Evolutionary conservation across 257 asterid species (phyloP), one percentile per base, ranked within the genome.

Genomic region (Anisodus tanguticus): DNA sequence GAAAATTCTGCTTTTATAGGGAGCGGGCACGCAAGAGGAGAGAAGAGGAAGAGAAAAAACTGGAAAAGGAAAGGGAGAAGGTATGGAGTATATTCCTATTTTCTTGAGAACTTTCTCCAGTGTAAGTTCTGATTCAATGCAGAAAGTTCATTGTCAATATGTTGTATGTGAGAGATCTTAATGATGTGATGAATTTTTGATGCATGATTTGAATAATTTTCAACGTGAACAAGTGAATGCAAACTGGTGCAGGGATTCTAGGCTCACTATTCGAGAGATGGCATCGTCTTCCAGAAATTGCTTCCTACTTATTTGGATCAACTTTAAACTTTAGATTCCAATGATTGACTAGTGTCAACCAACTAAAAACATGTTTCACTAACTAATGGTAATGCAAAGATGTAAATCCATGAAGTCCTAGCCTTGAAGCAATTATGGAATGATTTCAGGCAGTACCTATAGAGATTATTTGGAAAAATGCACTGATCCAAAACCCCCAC

Each of bases 21-120:
- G 90, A 90, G 53, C 89, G 78, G 74, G 88, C 88, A 57, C 87
- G 85, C 59, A 86, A 62, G 84, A 88, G 66, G 86, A 88, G 86
- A 88, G 91, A 90, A 66, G 93, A 86, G 84, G 91, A 87, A 88
- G 90, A 87, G 77, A 90, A 85, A 84, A 90, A 85, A 77, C 87
- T 87, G 72, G 92, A 90, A 85, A 89, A 91, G 83, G 90, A 90
- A 85, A 87, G 88, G 90, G 96, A 91, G 87, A 93, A 92, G 97
- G 98, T 94, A 89, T 43, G 79, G 2, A 64, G 41, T 26, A 70
- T 66, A 51, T 47, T 17, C 64, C 62, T 55, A 4, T 31, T 64
- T 66, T 79, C 53, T 11, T 41, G 39, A 37, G 53, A 37, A 39
- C 63, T 63, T n/a, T 43, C 58, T 62, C 16, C 22, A 31, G 54